phyloP scores from a whole-genome alignment of 2,329 filamentous ascomycete genomes.

The Colletotrichum tropicale region DNA sequence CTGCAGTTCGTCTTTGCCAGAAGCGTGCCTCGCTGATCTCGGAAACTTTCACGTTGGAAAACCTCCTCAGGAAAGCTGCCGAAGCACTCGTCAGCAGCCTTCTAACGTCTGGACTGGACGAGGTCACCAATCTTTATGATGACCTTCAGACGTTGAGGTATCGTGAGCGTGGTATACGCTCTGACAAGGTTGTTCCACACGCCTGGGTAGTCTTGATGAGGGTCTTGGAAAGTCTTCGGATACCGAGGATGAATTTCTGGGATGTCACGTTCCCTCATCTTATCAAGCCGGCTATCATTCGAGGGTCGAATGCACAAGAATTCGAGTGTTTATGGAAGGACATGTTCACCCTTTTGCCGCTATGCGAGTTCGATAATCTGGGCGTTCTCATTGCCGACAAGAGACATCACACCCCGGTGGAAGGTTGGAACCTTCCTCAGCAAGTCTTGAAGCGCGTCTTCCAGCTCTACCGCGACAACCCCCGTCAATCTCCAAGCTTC shows the following conservation, averaged over 20 bases:
- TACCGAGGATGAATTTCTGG: constrained; percentile 65
- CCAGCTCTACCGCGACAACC: constrained; percentile 59
- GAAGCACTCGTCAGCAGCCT: constrained; percentile 43
- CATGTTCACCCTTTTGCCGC: constrained; percentile 65
- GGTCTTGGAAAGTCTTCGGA: constrained; percentile 51
- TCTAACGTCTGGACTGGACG: constrained; percentile 43
- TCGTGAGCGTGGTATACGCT: constrained; percentile 57
- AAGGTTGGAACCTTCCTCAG: constrained; percentile 67
- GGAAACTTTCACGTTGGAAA: constrained; percentile 52
- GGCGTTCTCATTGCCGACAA: constrained; percentile 51
- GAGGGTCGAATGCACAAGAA: constrained; percentile 44
- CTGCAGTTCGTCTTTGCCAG: constrained; percentile 43
- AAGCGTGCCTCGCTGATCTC: constrained; percentile 30
- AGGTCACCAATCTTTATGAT: constrained; percentile 51
- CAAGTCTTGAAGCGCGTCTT: constrained; percentile 62
- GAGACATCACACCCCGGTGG: constrained; percentile 43
- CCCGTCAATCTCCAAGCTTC: constrained; percentile 63
- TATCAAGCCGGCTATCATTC: constrained; percentile 34
- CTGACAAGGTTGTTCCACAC: constrained; percentile 48
- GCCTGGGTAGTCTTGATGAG: constrained; percentile 66
- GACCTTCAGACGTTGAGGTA: constrained; percentile 48
- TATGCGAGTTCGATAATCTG: constrained; percentile 61
- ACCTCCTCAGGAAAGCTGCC: constrained; percentile 48
- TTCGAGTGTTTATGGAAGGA: constrained; percentile 64
- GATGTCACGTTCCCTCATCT: constrained; percentile 55